Base-by-base conservation (phyloP, 2,329 filamentous ascomycete species). In the Didymella sp. region DNA sequence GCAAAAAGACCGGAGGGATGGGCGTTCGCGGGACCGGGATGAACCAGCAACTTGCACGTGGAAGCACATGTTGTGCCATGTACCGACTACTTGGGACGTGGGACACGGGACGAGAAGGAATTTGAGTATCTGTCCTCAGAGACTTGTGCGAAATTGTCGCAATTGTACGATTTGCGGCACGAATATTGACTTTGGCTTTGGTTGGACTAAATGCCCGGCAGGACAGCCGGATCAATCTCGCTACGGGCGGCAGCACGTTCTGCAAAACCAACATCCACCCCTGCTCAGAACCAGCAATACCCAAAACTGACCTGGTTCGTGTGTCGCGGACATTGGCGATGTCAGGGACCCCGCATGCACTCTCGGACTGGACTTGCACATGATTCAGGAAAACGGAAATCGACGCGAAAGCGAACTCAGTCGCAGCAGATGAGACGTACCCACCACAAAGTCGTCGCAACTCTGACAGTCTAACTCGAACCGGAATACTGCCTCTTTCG, bases 181-280 rank as follows among this genome's bases (percentile, higher is more conserved):
- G 24, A 57, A 38, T 52, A 52, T 52, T 57, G 54, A 42, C 37
- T n/a, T 38, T 40, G 44, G 43, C 21, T 38, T 25, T n/a, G 22
- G 44, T 49, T 49, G 54, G 37, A 40, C n/a, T 30, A 24, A 31
- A 27, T 30, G 43, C 24, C 37, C 54, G 55, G 48, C 35, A 43
- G 51, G 31, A 35, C 30, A 52, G 44, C 44, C 31, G 31, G 22
- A 41, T 21, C 40, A 58, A 58, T 54, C 46, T 58, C 56, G 54
- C 54, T 57, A 52, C 27, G 33, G 35, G 47, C 54, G 49, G 49
- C 55, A 53, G 49, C 49, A 49, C 43, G 43, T 49, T 15, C 48
- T 52, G 30, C 43, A 11, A 0, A 75, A 42, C 27, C 22, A 55
- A 55, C 30, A n/a, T 12, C 28, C 19, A 24, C 28, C 51, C 51